Percentiles rank a stretch among this genome's conserved stretches.
These are phyloP conservation scores for Rubroboletus satanas DNA, from an alignment of 768 basidiomycete genomes.

Conservation along the genomic window DNA sequence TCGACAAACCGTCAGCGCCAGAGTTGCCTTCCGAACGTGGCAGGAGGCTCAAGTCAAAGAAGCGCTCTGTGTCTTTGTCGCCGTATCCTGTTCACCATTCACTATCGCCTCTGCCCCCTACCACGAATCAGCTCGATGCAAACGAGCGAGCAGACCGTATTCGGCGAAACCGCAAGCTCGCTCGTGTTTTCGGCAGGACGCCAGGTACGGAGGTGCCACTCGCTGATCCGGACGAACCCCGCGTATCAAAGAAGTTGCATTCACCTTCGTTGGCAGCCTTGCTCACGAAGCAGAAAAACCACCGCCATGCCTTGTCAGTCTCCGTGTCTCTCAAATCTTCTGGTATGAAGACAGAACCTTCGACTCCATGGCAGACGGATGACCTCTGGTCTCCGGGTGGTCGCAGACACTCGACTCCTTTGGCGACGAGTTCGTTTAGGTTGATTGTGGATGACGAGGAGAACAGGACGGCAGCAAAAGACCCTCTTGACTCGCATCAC, in stretches of 20 bases:
- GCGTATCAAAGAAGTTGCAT: slow-evolving; percentile 19
- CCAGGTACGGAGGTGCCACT: slow-evolving; percentile 43
- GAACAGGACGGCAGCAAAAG: not conserved
- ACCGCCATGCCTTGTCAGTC: slow-evolving; percentile 32
- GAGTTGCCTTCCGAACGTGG: slow-evolving; percentile 43
- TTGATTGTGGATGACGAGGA: slow-evolving; percentile 20
- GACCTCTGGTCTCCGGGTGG: slow-evolving; percentile 28
- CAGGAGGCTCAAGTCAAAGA: slow-evolving; percentile 16
- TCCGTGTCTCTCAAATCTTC: slow-evolving; percentile 23
- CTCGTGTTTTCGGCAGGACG: slow-evolving; percentile 73
- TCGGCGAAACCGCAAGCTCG: slow-evolving; percentile 69
- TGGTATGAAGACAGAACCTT: slow-evolving; percentile 21
- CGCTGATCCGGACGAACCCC: slow-evolving; percentile 26
- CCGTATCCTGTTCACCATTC: slow-evolving; percentile 16
- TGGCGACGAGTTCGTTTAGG: slow-evolving; percentile 44
- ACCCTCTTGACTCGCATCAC: slow-evolving; percentile 4
- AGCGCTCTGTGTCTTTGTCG: slow-evolving; percentile 30
- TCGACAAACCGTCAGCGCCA: slow-evolving; percentile 40
- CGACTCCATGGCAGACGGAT: slow-evolving; percentile 35
- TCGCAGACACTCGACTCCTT: slow-evolving; percentile 55
- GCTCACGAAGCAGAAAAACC: slow-evolving; percentile 29
- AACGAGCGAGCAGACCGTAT: slow-evolving; percentile 70
- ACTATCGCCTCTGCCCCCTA: slow-evolving; percentile 46
- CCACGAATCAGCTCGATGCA: slow-evolving; percentile 62
- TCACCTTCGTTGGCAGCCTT: slow-evolving; percentile 26